These are phyloP conservation scores for Paraurostyla sp. DNA, from an alignment of 73 alveolate genomes.

Conservation along the genomic window DNA sequence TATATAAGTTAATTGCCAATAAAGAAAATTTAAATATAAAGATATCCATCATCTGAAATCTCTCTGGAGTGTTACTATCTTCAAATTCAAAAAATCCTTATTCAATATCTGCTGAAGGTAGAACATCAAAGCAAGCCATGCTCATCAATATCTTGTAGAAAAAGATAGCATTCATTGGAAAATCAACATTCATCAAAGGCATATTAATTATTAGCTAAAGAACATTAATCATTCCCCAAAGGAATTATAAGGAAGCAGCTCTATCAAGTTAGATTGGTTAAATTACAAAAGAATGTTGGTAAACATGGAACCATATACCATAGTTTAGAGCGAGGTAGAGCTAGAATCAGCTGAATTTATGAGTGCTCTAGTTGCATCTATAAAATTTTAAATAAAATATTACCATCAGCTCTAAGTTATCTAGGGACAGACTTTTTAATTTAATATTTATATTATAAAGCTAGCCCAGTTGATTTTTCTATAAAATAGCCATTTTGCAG, in stretches of 20 bases:
- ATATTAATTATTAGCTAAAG: slow-evolving; percentile 32
- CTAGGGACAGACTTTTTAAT: background rate
- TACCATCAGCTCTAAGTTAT: slow-evolving; percentile 29
- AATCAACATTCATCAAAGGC: slow-evolving; percentile 49
- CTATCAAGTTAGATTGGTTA: background rate
- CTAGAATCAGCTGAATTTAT: background rate
- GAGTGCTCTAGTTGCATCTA: slow-evolving; percentile 42
- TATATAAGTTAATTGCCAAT: too few species aligned
- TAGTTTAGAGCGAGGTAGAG: background rate
- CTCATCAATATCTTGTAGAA: slow-evolving; percentile 19
- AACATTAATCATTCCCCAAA: slow-evolving; percentile 60
- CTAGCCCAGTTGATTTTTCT: background rate
- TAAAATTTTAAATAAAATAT: background rate
- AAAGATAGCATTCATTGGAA: slow-evolving; percentile 47
- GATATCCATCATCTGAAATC: slow-evolving; percentile 32
- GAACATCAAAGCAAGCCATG: slow-evolving; percentile 51
- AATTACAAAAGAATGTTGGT: slow-evolving; percentile 21
- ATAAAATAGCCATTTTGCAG: background rate
- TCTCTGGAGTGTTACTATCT: background rate
- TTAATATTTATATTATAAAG: background rate
- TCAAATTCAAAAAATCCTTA: background rate
- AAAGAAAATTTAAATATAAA: too few species aligned
- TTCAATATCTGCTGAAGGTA: slow-evolving; percentile 6
- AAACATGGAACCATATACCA: slow-evolving; percentile 35
- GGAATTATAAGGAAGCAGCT: slow-evolving; percentile 43